These are phyloP conservation scores for Pseudomassariella vexata DNA, from an alignment of 2,329 filamentous ascomycete genomes.

Conservation along the genomic window DNA sequence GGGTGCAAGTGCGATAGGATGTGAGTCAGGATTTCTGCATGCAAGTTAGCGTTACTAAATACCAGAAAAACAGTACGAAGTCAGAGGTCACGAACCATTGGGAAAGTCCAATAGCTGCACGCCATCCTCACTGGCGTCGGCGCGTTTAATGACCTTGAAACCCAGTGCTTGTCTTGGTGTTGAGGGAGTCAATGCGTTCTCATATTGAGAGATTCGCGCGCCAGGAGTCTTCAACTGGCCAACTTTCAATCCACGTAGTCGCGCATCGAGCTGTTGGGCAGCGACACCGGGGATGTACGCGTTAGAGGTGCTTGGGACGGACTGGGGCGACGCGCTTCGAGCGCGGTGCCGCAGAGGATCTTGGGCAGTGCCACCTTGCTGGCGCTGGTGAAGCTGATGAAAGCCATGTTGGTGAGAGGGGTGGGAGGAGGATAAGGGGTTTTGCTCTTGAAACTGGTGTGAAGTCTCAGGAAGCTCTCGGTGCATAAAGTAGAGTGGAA, in stretches of 20 bases:
- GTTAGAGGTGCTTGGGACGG: slow-evolving; percentile 20
- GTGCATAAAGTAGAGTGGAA: slow-evolving; percentile 57
- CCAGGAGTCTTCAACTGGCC: slow-evolving; percentile 32
- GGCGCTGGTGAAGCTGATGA: slow-evolving; percentile 25
- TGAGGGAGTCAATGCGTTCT: slow-evolving; percentile 48
- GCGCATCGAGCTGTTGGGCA: slow-evolving; percentile 39
- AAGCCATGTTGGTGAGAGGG: slow-evolving; percentile 52
- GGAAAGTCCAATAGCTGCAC: slow-evolving; percentile 58
- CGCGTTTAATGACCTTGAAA: slow-evolving; percentile 51
- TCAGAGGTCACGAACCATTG: slow-evolving; percentile 60
- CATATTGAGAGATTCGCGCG: slow-evolving; percentile 54
- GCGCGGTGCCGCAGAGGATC: slow-evolving; percentile 25
- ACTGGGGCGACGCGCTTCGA: slow-evolving; percentile 30
- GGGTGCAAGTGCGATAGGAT: slow-evolving; percentile 86
- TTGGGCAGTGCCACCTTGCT: slow-evolving; percentile 34
- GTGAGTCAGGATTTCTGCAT: slow-evolving; percentile 81
- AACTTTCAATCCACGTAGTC: slow-evolving; percentile 47
- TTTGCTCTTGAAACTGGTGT: slow-evolving; percentile 18
- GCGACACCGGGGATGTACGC: slow-evolving; percentile 27
- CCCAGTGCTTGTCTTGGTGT: slow-evolving; percentile 41
- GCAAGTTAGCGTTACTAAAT: slow-evolving; percentile 16
- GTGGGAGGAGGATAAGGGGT: slow-evolving; percentile 25
- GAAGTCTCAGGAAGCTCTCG: slow-evolving; percentile 41
- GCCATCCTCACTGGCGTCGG: slow-evolving; percentile 30
- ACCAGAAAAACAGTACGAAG: slow-evolving; percentile 9